Evolutionary conservation across 192 early-diverging fungal genomes (phyloP).

Genomic region (Entomortierella beljakovae): DNA sequence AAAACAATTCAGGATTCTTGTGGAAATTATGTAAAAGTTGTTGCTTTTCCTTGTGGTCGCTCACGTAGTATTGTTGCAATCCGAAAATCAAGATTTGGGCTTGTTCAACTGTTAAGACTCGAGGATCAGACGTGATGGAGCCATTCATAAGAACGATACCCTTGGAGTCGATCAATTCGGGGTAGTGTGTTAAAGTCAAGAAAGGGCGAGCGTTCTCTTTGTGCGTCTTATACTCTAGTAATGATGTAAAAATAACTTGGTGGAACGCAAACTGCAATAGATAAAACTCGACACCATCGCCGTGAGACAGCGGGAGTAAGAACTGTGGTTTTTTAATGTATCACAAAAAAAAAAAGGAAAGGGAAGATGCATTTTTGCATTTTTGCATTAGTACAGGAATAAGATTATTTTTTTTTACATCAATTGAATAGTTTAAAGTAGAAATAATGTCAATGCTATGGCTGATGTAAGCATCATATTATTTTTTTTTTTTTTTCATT

Average conservation of each 20-base stretch:
- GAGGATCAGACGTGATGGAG: constrained; percentile 67
- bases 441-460: too few relatives aligned
- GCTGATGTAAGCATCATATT: neutral
- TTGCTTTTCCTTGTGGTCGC: constrained; percentile 72
- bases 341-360: neutral
- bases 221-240: constrained; percentile 92
- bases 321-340: constrained; percentile 64
- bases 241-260: constrained; percentile 88
- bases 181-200: constrained; percentile 90
- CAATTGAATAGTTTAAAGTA: too few relatives aligned
- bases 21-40: constrained; percentile 84
- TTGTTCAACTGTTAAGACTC: constrained; percentile 68
- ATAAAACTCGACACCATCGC: constrained; percentile 87
- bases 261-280: constrained; percentile 87
- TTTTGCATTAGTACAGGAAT: too few relatives aligned
- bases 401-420: too few relatives aligned
- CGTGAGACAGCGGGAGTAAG: constrained; percentile 84
- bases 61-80: constrained; percentile 91
- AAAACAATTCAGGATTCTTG: constrained; percentile 78
- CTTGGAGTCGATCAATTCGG: constrained; percentile 82
- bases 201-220: constrained; percentile 80
- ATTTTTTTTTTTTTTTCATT: neutral
- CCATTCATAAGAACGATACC: constrained; percentile 93
- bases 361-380: too few relatives aligned
- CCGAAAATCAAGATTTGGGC: constrained; percentile 84